Conservation (phyloP, 805 yeast species). For the Lipomyces kockii region DNA sequence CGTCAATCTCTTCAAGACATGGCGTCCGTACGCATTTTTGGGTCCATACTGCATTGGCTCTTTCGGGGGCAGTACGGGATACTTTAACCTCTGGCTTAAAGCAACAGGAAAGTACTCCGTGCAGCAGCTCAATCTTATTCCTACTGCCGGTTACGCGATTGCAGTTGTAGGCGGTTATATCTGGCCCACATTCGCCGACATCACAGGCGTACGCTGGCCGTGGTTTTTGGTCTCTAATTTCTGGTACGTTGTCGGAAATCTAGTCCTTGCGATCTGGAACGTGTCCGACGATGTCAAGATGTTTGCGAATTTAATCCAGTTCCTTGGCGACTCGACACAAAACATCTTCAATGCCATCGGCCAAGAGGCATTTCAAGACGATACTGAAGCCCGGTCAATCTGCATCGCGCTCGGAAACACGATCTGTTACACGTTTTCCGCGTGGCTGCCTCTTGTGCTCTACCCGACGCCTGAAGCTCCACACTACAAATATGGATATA, state of each 20-base stretch:
- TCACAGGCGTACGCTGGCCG: conserved; percentile 43
- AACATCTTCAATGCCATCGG: conserved; percentile 36
- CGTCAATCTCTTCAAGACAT: conserved; percentile 16
- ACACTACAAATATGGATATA: conserved; percentile 38
- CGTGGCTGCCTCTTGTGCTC: conserved; percentile 47
- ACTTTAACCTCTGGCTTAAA: conserved; percentile 43
- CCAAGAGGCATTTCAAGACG: conserved; percentile 39
- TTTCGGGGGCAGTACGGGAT: conserved; percentile 27
- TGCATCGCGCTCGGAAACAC: conserved; percentile 45
- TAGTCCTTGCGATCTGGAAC: conserved; percentile 30
- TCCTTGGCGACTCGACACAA: conserved; percentile 26
- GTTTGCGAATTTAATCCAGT: conserved; percentile 24
- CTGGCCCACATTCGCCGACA: conserved; percentile 43
- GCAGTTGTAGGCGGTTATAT: conserved; percentile 41
- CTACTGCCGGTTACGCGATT: conserved; percentile 46
- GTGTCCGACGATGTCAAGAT: conserved; percentile 19
- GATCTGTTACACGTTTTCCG: conserved; percentile 44
- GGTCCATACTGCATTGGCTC: conserved; percentile 28
- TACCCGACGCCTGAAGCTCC: conserved; percentile 48
- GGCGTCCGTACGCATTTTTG: conserved; percentile 32
- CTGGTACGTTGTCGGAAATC: conserved; percentile 23
- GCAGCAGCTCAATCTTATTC: conserved; percentile 44
- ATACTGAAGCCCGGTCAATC: conserved; percentile 42
- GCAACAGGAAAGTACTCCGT: conserved; percentile 39
- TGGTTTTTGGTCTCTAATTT: conserved; percentile 25